These are phyloP conservation scores for Fallopia convolvulus DNA, from an alignment of 148 eudicot species.

Conservation along the genomic window DNA sequence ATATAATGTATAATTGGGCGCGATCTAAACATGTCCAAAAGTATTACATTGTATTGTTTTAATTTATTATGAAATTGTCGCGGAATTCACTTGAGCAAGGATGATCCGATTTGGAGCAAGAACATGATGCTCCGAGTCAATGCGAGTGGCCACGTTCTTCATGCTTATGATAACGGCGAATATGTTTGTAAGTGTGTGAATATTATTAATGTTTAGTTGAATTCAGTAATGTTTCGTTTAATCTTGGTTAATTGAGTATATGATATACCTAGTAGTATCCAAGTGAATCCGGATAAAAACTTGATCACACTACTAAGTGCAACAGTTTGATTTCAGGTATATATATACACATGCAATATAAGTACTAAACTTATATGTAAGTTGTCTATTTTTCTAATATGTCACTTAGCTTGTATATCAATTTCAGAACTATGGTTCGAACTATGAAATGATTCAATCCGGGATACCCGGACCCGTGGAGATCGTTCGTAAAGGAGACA, in stretches of 20 bases:
- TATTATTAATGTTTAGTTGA: background rate
- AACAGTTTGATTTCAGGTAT: slow-evolving; percentile 28
- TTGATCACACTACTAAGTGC: slow-evolving; percentile 27
- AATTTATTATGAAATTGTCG: background rate
- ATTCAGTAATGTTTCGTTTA: background rate
- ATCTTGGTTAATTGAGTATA: background rate
- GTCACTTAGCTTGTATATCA: too few relatives aligned
- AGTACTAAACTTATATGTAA: too few relatives aligned
- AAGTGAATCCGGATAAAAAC: slow-evolving; percentile 22
- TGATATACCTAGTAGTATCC: slow-evolving; percentile 20
- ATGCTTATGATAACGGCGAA: slow-evolving; percentile 23
- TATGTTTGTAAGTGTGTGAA: slow-evolving; percentile 13
- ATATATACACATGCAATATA: too few relatives aligned
- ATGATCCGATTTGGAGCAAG: slow-evolving; percentile 17
- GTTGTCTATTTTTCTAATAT: too few relatives aligned
- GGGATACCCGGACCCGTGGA: slow-evolving; percentile 29
- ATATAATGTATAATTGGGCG: too few relatives aligned
- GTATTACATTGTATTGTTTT: background rate
- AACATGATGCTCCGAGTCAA: slow-evolving; percentile 16
- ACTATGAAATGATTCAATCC: slow-evolving; percentile 19
- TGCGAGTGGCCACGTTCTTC: slow-evolving; percentile 22
- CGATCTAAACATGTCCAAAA: too few relatives aligned
- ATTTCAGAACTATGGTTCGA: slow-evolving; percentile 30
- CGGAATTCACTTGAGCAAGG: slow-evolving; percentile 7
- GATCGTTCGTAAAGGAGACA: slow-evolving; percentile 10